Percentiles rank a stretch among this genome's conserved stretches.
Conservation (phyloP, 768 basidiomycete species). For the Suillus occidentalis region DNA sequence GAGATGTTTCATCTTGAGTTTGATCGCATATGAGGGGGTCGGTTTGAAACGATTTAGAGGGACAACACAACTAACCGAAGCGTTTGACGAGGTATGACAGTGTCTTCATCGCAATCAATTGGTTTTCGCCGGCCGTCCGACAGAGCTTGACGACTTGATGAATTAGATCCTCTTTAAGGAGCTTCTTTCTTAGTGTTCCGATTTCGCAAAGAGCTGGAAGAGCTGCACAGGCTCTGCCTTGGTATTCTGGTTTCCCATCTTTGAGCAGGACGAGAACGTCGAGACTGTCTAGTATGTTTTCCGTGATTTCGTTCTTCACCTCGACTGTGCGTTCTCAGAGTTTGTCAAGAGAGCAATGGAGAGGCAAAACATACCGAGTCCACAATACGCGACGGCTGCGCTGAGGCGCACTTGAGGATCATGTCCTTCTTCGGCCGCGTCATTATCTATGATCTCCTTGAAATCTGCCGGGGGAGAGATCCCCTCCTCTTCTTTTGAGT, state of each 20-base stretch:
- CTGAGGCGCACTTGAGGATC: conserved; percentile 23
- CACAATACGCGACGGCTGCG: conserved; percentile 25
- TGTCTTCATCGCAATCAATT: conserved; percentile 13
- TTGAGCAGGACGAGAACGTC: conserved; percentile 21
- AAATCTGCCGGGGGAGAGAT: background rate
- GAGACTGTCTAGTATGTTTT: background rate
- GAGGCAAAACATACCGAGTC: conserved; percentile 24
- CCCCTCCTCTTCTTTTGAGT: background rate
- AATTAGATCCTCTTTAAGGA: conserved; percentile 22
- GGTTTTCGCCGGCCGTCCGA: conserved; percentile 15
- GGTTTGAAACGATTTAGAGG: conserved; percentile 14
- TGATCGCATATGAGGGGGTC: conserved; percentile 25
- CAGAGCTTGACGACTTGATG: conserved; percentile 19
- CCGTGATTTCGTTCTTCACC: conserved; percentile 7
- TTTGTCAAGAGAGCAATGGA: background rate
- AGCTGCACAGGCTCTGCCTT: conserved; percentile 26
- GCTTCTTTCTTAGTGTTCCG: conserved; percentile 9
- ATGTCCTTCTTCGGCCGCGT: conserved; percentile 9
- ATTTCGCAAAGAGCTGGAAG: conserved; percentile 30
- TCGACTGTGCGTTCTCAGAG: conserved; percentile 5
- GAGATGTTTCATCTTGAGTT: conserved; percentile 23
- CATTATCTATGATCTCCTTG: background rate
- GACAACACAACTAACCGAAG: background rate
- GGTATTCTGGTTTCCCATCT: conserved; percentile 6
- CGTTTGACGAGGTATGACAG: background rate